A percentile compares a stretch with the other conserved stretches of the same genome.
These are phyloP conservation scores for Russula foetens DNA, from an alignment of 768 basidiomycete species.

Conservation along the genomic window DNA sequence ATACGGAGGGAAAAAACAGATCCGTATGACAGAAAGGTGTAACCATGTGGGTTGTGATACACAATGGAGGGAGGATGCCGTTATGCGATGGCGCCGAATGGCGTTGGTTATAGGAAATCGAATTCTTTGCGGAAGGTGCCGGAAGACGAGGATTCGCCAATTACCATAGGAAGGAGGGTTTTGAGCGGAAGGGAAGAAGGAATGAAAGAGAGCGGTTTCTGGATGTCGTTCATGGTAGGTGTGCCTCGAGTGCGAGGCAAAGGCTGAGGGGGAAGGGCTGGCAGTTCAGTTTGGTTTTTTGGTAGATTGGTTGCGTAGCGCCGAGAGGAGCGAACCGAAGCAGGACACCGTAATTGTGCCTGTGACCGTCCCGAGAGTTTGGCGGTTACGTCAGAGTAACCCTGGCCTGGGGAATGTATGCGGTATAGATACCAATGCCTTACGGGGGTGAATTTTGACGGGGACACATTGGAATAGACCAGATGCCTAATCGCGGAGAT, in stretches of 20 bases:
- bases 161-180: conserved; percentile 4
- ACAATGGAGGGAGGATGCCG: conserved; percentile 7
- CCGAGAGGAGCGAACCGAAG: conserved; percentile 11
- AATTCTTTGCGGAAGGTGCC: conserved; percentile 14
- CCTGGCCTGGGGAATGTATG: not conserved
- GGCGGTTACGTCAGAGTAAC: conserved; percentile 19
- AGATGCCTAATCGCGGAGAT: conserved; percentile 4
- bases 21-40: conserved; percentile 8
- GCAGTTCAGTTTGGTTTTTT: not conserved
- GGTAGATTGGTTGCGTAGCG: not conserved
- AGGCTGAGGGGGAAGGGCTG: not conserved
- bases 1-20: conserved; percentile 6
- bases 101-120: conserved; percentile 5
- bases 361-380: not conserved
- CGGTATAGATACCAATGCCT: no score
- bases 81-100: conserved; percentile 4
- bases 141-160: not conserved
- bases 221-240: not conserved
- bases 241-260: not conserved
- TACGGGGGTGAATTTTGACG: not conserved
- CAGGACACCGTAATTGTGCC: not conserved
- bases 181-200: conserved; percentile 1
- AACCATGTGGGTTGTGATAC: conserved; percentile 18
- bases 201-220: not conserved
- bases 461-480: not conserved